Evolutionary conservation across 345 rosid genomes (phyloP).

Genomic region (Eucalyptus regnans): DNA sequence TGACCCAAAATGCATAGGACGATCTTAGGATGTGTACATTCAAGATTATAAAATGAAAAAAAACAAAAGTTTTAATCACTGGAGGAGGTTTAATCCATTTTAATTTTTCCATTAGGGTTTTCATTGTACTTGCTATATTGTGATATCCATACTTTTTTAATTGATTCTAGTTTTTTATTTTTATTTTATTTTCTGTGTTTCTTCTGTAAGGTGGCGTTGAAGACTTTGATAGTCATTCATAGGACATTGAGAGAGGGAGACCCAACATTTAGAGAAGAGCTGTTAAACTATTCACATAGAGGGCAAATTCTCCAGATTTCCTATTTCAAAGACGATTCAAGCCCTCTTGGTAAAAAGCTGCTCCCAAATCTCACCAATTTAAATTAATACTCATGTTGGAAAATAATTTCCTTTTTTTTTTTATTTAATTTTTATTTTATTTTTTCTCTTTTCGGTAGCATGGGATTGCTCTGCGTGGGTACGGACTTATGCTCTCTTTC

Average conservation of each 20-base stretch:
- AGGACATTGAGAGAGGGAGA: constrained; percentile 95
- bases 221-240: constrained; percentile 88
- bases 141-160: neutral
- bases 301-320: constrained; percentile 82
- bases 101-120: neutral
- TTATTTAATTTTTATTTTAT: too few relatives aligned
- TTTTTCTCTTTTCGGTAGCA: constrained; percentile 25
- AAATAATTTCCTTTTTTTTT: neutral
- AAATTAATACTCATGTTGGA: neutral
- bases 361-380: neutral
- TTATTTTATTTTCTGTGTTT: neutral
- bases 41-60: neutral
- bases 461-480: constrained; percentile 99
- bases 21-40: neutral
- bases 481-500: constrained; percentile 74
- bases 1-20: neutral
- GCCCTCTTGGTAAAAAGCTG: constrained; percentile 54
- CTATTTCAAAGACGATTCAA: constrained; percentile 90
- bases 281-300: constrained; percentile 56
- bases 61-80: neutral
- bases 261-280: constrained; percentile 88
- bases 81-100: neutral
- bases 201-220: constrained; percentile 61
- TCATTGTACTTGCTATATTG: neutral
- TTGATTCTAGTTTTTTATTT: neutral